phyloP scores from a whole-genome alignment of 768 basidiomycete species.

The Collybia sordida region DNA sequence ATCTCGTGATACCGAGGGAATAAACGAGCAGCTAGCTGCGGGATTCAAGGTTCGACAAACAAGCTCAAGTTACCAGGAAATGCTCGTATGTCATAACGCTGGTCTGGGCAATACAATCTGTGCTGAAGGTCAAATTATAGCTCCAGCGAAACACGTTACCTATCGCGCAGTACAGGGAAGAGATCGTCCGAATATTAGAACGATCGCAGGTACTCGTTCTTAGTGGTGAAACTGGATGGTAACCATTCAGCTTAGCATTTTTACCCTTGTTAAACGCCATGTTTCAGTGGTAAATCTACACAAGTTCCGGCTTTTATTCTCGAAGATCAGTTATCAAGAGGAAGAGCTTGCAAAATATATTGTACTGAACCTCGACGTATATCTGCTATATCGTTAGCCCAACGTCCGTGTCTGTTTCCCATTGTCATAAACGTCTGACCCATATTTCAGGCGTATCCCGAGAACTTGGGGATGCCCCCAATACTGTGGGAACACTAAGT shows the following conservation, averaged over 20 bases:
- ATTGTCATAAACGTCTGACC: constrained; percentile 1
- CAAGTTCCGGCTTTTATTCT: constrained; percentile 94
- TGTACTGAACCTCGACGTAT: constrained; percentile 96
- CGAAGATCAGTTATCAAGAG: constrained; percentile 81
- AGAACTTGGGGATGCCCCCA: constrained; percentile 85
- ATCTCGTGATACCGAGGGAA: constrained; percentile 16
- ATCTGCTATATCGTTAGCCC: constrained; percentile 93
- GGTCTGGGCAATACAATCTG: neutral
- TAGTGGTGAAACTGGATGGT: constrained; percentile 51
- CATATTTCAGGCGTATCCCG: constrained; percentile 62
- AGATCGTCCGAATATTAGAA: constrained; percentile 71
- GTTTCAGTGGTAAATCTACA: constrained; percentile 87
- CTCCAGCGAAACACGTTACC: constrained; percentile 75
- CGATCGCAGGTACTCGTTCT: constrained; percentile 83
- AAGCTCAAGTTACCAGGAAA: constrained; percentile 74
- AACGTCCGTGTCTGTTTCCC: constrained; percentile 44
- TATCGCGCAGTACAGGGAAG: constrained; percentile 78
- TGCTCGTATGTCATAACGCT: constrained; percentile 63
- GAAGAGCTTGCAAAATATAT: constrained; percentile 84
- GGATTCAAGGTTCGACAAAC: constrained; percentile 62
- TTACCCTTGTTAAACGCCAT: constrained; percentile 4
- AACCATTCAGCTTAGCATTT: constrained; percentile 9
- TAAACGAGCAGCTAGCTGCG: constrained; percentile 52
- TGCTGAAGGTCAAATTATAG: constrained; percentile 35
- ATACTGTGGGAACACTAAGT: constrained; percentile 68